Conservation (phyloP, 2,329 filamentous ascomycete genomes). For the Orbilia ellipsospora region DNA sequence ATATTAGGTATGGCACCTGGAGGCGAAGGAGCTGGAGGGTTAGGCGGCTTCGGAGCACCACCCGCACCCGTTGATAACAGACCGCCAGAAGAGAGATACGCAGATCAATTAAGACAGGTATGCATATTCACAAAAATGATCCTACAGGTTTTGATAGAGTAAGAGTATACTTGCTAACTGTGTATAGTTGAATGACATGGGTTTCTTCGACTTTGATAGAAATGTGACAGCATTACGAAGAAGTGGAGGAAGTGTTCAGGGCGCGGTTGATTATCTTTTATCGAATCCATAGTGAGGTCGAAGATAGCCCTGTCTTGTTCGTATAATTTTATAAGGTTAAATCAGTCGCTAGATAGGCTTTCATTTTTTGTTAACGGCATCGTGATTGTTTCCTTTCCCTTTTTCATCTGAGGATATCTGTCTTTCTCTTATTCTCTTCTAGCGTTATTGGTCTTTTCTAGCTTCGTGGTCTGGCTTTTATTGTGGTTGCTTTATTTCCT, state of each 20-base stretch:
- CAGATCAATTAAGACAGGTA: slow-evolving; percentile 76
- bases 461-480: too few species aligned
- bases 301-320: neutral
- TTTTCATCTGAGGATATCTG: too few species aligned
- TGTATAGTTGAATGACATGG: slow-evolving; percentile 93
- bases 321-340: too few species aligned
- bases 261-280: slow-evolving; percentile 81
- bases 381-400: too few species aligned
- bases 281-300: slow-evolving; percentile 17
- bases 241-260: slow-evolving; percentile 92
- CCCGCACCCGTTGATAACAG: slow-evolving; percentile 78
- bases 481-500: too few species aligned
- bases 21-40: slow-evolving; percentile 8
- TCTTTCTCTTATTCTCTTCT: too few species aligned
- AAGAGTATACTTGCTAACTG: neutral
- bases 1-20: slow-evolving; percentile 60
- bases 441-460: too few species aligned
- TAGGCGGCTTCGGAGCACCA: slow-evolving; percentile 60
- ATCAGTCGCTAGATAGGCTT: neutral
- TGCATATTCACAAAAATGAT: neutral
- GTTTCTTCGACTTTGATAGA: slow-evolving; percentile 94
- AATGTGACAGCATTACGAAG: slow-evolving; percentile 89
- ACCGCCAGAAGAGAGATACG: slow-evolving; percentile 93
- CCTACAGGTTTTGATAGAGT: neutral
- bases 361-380: too few species aligned